Conservation (phyloP, 352 stramenopile species). For the Pythium guiyangense region DNA sequence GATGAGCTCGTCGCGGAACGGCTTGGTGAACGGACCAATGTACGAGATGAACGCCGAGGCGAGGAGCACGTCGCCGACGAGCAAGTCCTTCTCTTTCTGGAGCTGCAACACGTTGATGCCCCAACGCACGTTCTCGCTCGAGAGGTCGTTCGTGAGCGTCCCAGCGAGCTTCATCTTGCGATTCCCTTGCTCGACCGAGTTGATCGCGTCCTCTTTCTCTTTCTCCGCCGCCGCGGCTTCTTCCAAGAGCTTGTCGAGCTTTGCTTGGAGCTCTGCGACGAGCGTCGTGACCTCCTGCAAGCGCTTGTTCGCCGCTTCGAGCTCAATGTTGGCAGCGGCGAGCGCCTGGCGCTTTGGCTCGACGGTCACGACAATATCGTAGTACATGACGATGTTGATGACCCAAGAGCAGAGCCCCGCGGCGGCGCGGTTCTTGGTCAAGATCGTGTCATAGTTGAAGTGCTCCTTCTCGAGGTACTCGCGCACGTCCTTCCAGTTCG, state of each 20-base stretch:
- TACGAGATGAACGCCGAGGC: conserved; percentile 95
- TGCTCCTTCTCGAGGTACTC: conserved; percentile 92
- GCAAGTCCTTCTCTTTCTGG: conserved; percentile 87
- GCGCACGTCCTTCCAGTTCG: conserved; percentile 94
- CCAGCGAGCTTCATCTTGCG: conserved; percentile 94
- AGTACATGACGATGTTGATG: conserved; percentile 96
- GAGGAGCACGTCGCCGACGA: conserved; percentile 93
- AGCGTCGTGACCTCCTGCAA: conserved; percentile 85
- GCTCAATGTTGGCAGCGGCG: conserved; percentile 87
- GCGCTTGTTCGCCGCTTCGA: conserved; percentile 88
- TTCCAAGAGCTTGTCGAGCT: conserved; percentile 89
- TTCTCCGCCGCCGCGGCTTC: conserved; percentile 89
- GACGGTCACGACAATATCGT: conserved; percentile 94
- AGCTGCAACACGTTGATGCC: conserved; percentile 92
- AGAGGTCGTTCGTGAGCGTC: conserved; percentile 92
- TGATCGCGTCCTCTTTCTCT: conserved; percentile 93
- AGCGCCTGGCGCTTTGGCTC: conserved; percentile 93
- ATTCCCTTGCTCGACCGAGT: conserved; percentile 90
- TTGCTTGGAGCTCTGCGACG: conserved; percentile 91
- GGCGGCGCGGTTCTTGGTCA: conserved; percentile 93
- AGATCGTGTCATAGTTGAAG: conserved; percentile 94
- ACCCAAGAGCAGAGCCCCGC: conserved; percentile 93
- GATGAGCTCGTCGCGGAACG: conserved; percentile 92
- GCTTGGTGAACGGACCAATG: conserved; percentile 94
- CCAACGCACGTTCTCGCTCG: conserved; percentile 95